Evolutionary conservation across 2,329 filamentous ascomycete species (phyloP).

Genomic region (Colletotrichum magnum): DNA sequence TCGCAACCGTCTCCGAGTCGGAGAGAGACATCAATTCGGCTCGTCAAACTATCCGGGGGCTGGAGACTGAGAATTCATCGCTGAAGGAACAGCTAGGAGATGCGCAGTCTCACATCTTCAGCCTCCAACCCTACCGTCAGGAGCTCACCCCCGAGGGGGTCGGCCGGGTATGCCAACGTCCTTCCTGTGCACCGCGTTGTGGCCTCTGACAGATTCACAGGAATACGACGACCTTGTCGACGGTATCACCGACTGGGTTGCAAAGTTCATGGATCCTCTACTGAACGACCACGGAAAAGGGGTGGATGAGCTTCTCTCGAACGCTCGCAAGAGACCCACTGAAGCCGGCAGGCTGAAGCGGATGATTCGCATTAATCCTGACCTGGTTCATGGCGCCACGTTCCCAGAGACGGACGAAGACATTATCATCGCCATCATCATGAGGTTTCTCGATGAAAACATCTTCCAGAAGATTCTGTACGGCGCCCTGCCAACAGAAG

Average conservation of each 20-base stretch:
- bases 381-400: slow-evolving; percentile 49
- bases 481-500: slow-evolving; percentile 43
- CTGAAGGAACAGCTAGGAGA: slow-evolving; percentile 52
- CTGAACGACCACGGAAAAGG: slow-evolving; percentile 47
- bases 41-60: slow-evolving; percentile 42
- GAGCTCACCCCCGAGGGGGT: slow-evolving; percentile 55
- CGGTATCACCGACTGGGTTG: slow-evolving; percentile 53
- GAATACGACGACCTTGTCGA: slow-evolving; percentile 54
- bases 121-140: slow-evolving; percentile 56
- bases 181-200: not conserved
- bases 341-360: slow-evolving; percentile 48
- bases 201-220: slow-evolving; percentile 44
- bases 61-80: slow-evolving; percentile 47
- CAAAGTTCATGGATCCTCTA: slow-evolving; percentile 50
- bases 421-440: slow-evolving; percentile 51
- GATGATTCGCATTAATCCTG: slow-evolving; percentile 47
- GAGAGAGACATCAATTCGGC: slow-evolving; percentile 45
- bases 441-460: slow-evolving; percentile 53
- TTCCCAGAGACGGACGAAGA: slow-evolving; percentile 57
- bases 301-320: slow-evolving; percentile 43
- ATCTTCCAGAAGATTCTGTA: slow-evolving; percentile 54
- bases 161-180: slow-evolving; percentile 47
- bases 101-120: slow-evolving; percentile 57
- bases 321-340: slow-evolving; percentile 43
- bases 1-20: slow-evolving; percentile 43